Base-by-base conservation (phyloP, 371 early-diverging fungal species). In the Saksenaea vasiformis region DNA sequence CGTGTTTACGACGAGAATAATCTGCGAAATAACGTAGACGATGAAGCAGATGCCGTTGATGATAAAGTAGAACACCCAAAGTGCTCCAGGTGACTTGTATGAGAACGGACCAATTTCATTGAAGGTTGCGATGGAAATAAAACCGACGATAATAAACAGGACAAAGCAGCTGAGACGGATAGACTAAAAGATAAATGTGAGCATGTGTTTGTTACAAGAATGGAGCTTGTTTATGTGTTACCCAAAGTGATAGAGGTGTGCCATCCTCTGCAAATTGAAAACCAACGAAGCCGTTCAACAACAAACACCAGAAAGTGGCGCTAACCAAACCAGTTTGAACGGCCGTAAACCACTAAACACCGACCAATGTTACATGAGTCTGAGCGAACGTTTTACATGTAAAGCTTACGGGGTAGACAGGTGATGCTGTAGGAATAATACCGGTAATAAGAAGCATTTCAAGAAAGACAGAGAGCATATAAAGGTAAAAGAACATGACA, bases 181-280 rank as follows among this genome's bases (percentile, higher is more conserved):
- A 10, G 92, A 90, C 95, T 94, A 47, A 27, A 60, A 28, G 15
- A 56, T 44, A 38, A 26, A 15, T 17, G n/a, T n/a, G 19, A 19
- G 24, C 35, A 5, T 34, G 14, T 34, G 31, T 36, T 38, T 28
- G 15, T 17, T 1, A 43, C n/a, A 53, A 17, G 24, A n/a, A 22
- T 14, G 34, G 1, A 8, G 19, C 26, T 41, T 22, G 14, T 43
- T 41, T 56, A n/a, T 14, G 26, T 22, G 68, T 68, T 86, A 93
- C 92, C 95, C 95, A 95, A 60, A 95, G 87, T 8, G 94, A 95
- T 22, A 87, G 68, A 3, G 90, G 85, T 28, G 96, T 97, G 61
- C 98, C 97, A 76, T 98, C 98, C 80, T 98, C 97, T 24, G 93
- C 88, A 86, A 95, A 97, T 80, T 97, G 97, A 80, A 95, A 97